phyloP scores from a whole-genome alignment of 306 rosid species.

The Purshia tridentata region DNA sequence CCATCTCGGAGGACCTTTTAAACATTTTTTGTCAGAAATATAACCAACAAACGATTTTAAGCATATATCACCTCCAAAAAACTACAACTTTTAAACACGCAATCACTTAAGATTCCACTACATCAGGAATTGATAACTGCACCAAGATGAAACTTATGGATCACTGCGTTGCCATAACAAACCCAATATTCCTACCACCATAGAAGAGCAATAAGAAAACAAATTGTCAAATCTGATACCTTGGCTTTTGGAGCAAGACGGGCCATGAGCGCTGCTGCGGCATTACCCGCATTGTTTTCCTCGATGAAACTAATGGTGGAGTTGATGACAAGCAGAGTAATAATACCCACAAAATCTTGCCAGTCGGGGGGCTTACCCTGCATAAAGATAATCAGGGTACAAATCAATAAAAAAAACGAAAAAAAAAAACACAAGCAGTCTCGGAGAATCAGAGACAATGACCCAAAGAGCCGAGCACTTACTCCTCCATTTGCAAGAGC shows the following conservation, averaged over 20 bases:
- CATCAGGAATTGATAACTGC: neutral
- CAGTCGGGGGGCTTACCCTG: slow-evolving; percentile 96
- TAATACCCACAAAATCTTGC: slow-evolving; percentile 99
- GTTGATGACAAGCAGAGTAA: slow-evolving; percentile 83
- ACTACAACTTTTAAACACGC: neutral
- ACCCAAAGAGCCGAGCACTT: slow-evolving; percentile 31
- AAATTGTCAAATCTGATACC: slow-evolving; percentile 43
- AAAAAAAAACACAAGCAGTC: slow-evolving; percentile 3
- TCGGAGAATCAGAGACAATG: slow-evolving; percentile 1
- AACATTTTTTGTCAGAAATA: slow-evolving; percentile 14
- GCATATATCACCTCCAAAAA: neutral
- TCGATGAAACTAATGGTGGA: slow-evolving; percentile 97
- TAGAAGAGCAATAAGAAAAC: neutral
- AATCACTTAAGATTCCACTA: neutral
- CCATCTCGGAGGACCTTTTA: slow-evolving; percentile 93
- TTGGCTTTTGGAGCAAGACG: slow-evolving; percentile 96
- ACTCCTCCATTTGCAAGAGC: slow-evolving; percentile 99
- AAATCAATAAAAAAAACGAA: neutral
- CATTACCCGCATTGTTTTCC: slow-evolving; percentile 98
- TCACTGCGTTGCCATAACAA: neutral
- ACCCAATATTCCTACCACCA: neutral
- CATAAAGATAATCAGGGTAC: slow-evolving; percentile 13
- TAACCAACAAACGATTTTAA: slow-evolving; percentile 21
- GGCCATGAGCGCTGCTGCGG: slow-evolving; percentile 99
- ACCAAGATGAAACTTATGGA: neutral